phyloP scores from a whole-genome alignment of 176 grass and related monocot species.

The Triticum urartu region DNA sequence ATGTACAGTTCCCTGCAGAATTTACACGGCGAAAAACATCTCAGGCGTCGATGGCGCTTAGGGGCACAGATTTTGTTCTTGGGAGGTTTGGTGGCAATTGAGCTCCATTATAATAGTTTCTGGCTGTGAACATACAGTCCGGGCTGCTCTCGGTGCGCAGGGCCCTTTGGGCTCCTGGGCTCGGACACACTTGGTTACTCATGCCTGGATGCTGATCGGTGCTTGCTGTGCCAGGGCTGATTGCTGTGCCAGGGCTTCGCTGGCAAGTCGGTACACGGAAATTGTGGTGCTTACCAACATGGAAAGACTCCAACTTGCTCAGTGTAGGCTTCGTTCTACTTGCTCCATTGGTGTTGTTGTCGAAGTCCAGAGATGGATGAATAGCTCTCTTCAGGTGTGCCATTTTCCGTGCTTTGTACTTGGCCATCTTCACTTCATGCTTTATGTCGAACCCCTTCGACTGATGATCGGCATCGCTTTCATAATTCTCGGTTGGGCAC shows the following conservation, averaged over 20 bases:
- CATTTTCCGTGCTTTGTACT: conserved; percentile 45
- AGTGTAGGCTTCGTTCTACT: conserved; percentile 35
- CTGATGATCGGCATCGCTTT: conserved; percentile 26
- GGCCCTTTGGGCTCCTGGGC: conserved; percentile 47
- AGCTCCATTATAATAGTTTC: conserved; percentile 34
- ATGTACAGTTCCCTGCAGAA: conserved; percentile 43
- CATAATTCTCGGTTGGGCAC: conserved; percentile 23
- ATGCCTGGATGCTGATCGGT: not conserved
- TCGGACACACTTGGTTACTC: not conserved
- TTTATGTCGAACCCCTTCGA: conserved; percentile 34
- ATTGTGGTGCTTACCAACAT: conserved; percentile 72
- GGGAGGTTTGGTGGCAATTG: conserved; percentile 48
- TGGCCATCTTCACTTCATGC: conserved; percentile 50
- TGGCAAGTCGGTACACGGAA: conserved; percentile 48
- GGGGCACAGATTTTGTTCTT: conserved; percentile 47
- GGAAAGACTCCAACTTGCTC: conserved; percentile 73
- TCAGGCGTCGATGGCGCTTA: conserved; percentile 43
- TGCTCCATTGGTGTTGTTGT: conserved; percentile 26
- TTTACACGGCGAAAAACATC: conserved; percentile 32
- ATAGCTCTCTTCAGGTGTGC: conserved; percentile 47
- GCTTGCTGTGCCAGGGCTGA: conserved; percentile 19
- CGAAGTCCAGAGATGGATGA: conserved; percentile 55
- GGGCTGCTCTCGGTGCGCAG: conserved; percentile 14
- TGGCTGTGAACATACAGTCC: conserved; percentile 39
- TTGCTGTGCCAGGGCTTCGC: conserved; percentile 30